These are phyloP conservation scores for Arachis stenosperma DNA, from an alignment of 306 rosid genomes.

Conservation along the genomic window DNA sequence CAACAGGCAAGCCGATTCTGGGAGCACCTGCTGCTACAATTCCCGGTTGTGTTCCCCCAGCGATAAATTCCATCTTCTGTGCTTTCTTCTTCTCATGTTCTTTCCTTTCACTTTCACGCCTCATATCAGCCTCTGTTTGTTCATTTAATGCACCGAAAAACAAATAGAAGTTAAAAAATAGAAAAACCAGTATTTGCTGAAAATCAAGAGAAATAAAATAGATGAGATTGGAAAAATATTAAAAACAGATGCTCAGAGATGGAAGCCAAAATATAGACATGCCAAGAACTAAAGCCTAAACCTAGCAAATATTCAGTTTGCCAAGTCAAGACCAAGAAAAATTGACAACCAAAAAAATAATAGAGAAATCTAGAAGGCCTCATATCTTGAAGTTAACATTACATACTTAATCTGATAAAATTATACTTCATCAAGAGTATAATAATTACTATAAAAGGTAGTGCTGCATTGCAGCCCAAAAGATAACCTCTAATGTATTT, in stretches of 20 bases:
- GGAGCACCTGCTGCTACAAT: conserved; percentile 48
- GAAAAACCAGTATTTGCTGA: not conserved
- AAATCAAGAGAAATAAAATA: conserved; percentile 9
- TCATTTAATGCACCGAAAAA: conserved; percentile 26
- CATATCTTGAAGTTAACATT: conserved; percentile 6
- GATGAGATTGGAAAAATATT: conserved; percentile 3
- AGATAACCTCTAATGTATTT: not conserved
- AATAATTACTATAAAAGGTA: conserved; percentile 15
- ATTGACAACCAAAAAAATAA: conserved; percentile 2
- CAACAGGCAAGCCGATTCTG: conserved; percentile 51
- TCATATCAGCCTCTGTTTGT: conserved; percentile 80
- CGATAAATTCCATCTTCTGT: conserved; percentile 64
- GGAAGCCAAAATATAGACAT: conserved; percentile 13
- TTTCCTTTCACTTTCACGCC: conserved; percentile 79
- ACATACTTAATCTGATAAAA: conserved; percentile 1
- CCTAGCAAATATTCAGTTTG: conserved; percentile 3
- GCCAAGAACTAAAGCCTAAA: conserved; percentile 10
- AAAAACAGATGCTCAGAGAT: conserved; percentile 13
- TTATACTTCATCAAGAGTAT: conserved; percentile 22
- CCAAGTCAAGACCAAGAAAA: conserved; percentile 27
- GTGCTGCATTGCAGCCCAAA: conserved; percentile 10
- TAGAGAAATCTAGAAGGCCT: conserved; percentile 5
- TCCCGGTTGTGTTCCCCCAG: conserved; percentile 72
- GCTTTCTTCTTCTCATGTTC: conserved; percentile 78
- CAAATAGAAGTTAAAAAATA: conserved; percentile 12